phyloP scores from a whole-genome alignment of 331 rosid genomes.

The Cydonia oblonga region DNA sequence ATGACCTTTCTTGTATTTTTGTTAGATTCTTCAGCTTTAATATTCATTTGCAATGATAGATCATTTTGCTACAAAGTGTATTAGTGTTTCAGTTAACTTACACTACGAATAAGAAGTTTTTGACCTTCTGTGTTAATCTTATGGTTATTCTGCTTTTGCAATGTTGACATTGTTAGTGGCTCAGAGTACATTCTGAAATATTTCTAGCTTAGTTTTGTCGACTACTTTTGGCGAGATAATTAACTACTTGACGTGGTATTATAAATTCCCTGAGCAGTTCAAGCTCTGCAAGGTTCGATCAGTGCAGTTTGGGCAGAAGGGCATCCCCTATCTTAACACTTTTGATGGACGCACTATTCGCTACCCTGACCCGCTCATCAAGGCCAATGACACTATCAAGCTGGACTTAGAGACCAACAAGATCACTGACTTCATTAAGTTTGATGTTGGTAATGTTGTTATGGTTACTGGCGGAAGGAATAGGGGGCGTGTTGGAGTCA shows the following conservation, averaged over 20 bases:
- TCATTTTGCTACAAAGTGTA: too few relatives aligned
- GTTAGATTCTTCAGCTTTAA: too few relatives aligned
- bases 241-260: neutral
- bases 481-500: slow-evolving; percentile 71
- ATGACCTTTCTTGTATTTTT: too few relatives aligned
- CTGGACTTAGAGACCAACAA: slow-evolving; percentile 49
- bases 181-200: neutral
- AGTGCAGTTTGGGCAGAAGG: slow-evolving; percentile 58
- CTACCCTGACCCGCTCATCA: slow-evolving; percentile 65
- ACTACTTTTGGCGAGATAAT: neutral
- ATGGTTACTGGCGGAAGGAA: slow-evolving; percentile 74
- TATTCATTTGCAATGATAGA: too few relatives aligned
- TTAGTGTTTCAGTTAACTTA: too few relatives aligned
- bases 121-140: too few relatives aligned
- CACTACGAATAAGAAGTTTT: too few relatives aligned
- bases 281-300: slow-evolving; percentile 66
- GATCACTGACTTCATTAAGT: slow-evolving; percentile 54
- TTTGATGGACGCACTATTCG: slow-evolving; percentile 60
- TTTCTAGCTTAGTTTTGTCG: neutral
- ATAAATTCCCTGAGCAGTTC: slow-evolving; percentile 21
- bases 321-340: slow-evolving; percentile 50
- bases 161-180: neutral
- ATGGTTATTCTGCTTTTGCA: neutral
- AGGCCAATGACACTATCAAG: slow-evolving; percentile 68
- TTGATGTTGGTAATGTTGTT: slow-evolving; percentile 62